Conservation (phyloP, 108 stramenopile species). For the Skeletonema menzelii region DNA sequence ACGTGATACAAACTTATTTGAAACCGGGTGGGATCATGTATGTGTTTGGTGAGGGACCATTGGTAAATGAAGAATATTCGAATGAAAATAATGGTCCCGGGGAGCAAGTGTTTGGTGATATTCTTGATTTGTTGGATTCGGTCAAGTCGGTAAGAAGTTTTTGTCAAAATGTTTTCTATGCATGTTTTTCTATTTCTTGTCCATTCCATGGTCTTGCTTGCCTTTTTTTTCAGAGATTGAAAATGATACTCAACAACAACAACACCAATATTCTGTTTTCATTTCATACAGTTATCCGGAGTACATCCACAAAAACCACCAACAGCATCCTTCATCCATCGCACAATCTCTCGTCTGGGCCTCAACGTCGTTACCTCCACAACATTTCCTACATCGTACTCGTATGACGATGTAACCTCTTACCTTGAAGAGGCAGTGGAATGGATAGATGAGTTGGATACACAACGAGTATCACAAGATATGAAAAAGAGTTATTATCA, state of each 20-base stretch:
- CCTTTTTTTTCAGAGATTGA: no score
- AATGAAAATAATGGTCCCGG: not conserved
- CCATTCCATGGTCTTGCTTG: no score
- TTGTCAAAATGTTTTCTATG: not conserved
- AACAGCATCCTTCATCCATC: not conserved
- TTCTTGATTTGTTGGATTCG: not conserved
- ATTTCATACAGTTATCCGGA: not conserved
- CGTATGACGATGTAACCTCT: not conserved
- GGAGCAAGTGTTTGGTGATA: not conserved
- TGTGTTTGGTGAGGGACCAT: not conserved
- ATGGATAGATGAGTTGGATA: not conserved
- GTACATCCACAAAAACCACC: not conserved
- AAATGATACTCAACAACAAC: no score
- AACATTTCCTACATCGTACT: not conserved
- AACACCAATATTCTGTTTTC: not conserved
- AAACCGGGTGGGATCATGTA: slow-evolving; percentile 1
- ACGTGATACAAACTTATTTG: not conserved
- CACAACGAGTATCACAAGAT: not conserved
- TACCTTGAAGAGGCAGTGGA: not conserved
- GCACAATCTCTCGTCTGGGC: not conserved
- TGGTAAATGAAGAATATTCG: not conserved
- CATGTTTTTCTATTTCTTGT: no score
- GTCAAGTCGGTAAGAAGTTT: not conserved
- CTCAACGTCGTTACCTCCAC: not conserved
- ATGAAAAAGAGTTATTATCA: not conserved